Conservation (phyloP, 2,329 filamentous ascomycete species). For the Penicillium concentricum region DNA sequence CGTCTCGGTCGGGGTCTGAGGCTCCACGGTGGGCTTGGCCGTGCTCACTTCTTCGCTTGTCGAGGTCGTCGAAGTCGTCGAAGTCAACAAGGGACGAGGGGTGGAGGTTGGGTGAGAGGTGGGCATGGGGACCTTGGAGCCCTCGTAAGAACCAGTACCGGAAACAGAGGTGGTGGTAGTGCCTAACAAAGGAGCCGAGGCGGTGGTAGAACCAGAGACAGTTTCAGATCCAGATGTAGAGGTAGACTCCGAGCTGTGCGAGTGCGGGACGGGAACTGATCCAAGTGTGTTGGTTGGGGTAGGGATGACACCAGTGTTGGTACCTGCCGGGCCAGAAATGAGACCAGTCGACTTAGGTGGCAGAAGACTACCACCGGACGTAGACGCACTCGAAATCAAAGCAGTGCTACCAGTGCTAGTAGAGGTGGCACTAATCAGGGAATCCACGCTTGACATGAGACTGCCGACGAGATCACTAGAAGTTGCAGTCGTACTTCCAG, state of each 20-base stretch:
- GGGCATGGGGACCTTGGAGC: conserved; percentile 6
- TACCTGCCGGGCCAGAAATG: conserved; percentile 12
- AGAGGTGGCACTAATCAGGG: conserved; percentile 12
- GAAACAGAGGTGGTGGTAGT: conserved; percentile 11
- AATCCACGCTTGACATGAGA: conserved; percentile 11
- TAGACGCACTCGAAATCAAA: conserved; percentile 15
- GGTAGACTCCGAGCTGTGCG: conserved; percentile 5
- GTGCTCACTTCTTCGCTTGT: conserved; percentile 28
- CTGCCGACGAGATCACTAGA: conserved; percentile 8
- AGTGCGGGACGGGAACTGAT: conserved; percentile 19
- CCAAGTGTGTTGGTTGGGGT: conserved; percentile 15
- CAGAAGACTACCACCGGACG: conserved; percentile 5
- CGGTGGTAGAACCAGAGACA: conserved; percentile 5
- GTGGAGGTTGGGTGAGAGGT: conserved; percentile 22
- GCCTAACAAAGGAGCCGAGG: not conserved
- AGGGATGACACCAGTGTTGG: conserved; percentile 8
- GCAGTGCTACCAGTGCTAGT: conserved; percentile 19
- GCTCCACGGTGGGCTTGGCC: conserved; percentile 28
- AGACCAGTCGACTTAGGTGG: conserved; percentile 12
- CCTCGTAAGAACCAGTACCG: conserved; percentile 7
- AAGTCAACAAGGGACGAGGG: conserved; percentile 44
- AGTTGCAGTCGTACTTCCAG: not conserved
- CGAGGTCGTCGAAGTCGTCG: conserved; percentile 27
- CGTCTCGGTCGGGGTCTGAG: conserved; percentile 27
- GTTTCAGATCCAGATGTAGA: conserved; percentile 3